A percentile compares a stretch with the other conserved stretches of the same genome.
These are phyloP conservation scores for Pleurotus cornucopiae DNA, from an alignment of 768 basidiomycete species.

Conservation along the genomic window DNA sequence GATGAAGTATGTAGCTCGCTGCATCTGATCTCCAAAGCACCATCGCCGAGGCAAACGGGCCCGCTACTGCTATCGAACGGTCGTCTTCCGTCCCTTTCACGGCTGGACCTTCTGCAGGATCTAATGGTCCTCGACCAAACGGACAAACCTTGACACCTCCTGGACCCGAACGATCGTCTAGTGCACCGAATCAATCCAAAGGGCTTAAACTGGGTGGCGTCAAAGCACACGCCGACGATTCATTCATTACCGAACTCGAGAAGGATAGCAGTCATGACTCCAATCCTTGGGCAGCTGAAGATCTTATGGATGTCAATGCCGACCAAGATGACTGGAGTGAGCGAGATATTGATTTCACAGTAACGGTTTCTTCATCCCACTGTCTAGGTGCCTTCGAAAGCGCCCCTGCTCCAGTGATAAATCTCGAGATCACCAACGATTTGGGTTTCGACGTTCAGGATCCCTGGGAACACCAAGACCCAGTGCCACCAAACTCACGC, in stretches of 20 bases:
- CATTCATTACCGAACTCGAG: slow-evolving; percentile 50
- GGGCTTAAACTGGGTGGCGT: slow-evolving; percentile 68
- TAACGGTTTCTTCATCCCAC: too few relatives aligned
- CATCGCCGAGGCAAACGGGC: slow-evolving; percentile 36
- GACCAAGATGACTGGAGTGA: slow-evolving; percentile 94
- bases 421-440: slow-evolving; percentile 6
- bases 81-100: slow-evolving; percentile 56
- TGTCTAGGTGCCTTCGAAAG: slow-evolving; percentile 72
- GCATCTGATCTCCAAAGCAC: slow-evolving; percentile 68
- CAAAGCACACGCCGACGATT: slow-evolving; percentile 35
- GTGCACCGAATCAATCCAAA: slow-evolving; percentile 37
- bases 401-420: slow-evolving; percentile 27
- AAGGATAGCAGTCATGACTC: slow-evolving; percentile 46
- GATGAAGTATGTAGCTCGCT: slow-evolving; percentile 47
- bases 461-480: slow-evolving; percentile 15
- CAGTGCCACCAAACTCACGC: slow-evolving; percentile 14
- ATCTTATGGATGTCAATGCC: slow-evolving; percentile 91
- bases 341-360: slow-evolving; percentile 26
- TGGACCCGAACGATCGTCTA: slow-evolving; percentile 48
- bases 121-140: slow-evolving; percentile 81
- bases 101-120: slow-evolving; percentile 76
- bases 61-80: slow-evolving; percentile 25
- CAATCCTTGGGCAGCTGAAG: slow-evolving; percentile 68
- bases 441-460: not conserved
- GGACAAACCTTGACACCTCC: slow-evolving; percentile 56